These are phyloP conservation scores for Bauhinia variegata DNA, from an alignment of 306 rosid genomes.

Conservation along the genomic window DNA sequence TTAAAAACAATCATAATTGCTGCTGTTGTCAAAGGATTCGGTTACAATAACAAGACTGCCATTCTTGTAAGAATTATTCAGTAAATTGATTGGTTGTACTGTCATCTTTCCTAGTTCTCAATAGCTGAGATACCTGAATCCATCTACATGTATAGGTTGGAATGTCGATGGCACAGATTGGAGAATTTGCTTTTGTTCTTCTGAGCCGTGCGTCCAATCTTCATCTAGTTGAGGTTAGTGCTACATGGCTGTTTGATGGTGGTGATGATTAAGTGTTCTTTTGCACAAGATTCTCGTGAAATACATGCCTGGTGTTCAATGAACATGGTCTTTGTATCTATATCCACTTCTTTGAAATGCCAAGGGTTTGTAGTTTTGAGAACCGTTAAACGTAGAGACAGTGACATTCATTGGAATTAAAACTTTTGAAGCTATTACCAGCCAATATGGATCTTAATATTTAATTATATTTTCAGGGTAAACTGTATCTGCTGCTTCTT, in stretches of 20 bases:
- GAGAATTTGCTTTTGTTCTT: constrained; percentile 97
- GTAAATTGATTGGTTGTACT: constrained; percentile 27
- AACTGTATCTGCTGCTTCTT: constrained; percentile 82
- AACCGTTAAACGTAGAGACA: constrained; percentile 15
- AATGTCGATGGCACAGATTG: constrained; percentile 92
- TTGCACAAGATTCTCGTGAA: constrained; percentile 21
- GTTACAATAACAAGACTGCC: constrained; percentile 89
- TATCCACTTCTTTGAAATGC: not conserved
- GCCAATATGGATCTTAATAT: constrained; percentile 27
- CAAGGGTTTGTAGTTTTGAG: not conserved
- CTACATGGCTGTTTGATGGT: constrained; percentile 11
- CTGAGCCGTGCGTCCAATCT: constrained; percentile 98
- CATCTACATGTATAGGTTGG: constrained; percentile 72
- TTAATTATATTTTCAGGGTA: constrained; percentile 66
- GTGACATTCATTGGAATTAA: constrained; percentile 30
- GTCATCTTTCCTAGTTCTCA: constrained; percentile 18
- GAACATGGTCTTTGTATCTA: not conserved
- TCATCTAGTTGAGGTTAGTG: constrained; percentile 92
- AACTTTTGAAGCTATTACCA: constrained; percentile 16
- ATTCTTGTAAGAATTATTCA: constrained; percentile 73
- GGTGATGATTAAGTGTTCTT: constrained; percentile 4
- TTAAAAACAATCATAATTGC: constrained; percentile 80
- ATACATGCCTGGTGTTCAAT: constrained; percentile 14
- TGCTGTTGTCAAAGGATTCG: constrained; percentile 91
- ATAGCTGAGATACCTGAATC: constrained; percentile 23